Percentiles rank a stretch among this genome's conserved stretches.
Evolutionary conservation across 768 basidiomycete genomes (phyloP).

Genomic region (Auricularia heimuer): DNA sequence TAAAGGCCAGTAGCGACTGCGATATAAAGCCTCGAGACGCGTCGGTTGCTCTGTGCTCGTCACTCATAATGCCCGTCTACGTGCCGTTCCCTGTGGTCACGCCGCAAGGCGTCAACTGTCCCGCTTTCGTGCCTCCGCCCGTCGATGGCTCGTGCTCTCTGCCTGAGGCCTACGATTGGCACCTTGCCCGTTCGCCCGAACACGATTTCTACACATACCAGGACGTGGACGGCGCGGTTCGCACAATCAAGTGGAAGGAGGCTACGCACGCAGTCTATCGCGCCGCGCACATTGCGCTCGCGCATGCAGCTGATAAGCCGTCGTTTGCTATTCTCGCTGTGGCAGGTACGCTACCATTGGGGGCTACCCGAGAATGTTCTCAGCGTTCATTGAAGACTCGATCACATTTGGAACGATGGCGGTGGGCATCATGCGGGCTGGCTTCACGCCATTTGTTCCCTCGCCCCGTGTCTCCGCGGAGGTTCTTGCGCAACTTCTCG

Average conservation of each 20-base stretch:
- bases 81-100: neutral
- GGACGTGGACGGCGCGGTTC: neutral
- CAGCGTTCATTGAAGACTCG: constrained; percentile 18
- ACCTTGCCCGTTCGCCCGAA: constrained; percentile 18
- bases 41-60: too few relatives aligned
- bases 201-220: constrained; percentile 18
- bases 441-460: constrained; percentile 23
- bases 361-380: neutral
- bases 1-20: too few relatives aligned
- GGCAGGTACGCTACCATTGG: neutral
- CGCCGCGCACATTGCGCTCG: neutral
- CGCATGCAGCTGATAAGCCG: neutral
- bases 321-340: constrained; percentile 9
- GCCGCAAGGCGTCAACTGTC: constrained; percentile 18
- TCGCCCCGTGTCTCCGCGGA: constrained; percentile 36
- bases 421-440: constrained; percentile 11
- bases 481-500: constrained; percentile 37
- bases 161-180: constrained; percentile 26
- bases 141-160: constrained; percentile 25
- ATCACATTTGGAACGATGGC: constrained; percentile 9
- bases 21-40: too few relatives aligned
- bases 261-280: neutral
- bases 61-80: neutral
- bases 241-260: neutral
- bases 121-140: constrained; percentile 26